Percentiles rank a stretch among this genome's conserved stretches.
Conservation (phyloP, 106 monocot genomes). For the Phalaenopsis aphrodite region DNA sequence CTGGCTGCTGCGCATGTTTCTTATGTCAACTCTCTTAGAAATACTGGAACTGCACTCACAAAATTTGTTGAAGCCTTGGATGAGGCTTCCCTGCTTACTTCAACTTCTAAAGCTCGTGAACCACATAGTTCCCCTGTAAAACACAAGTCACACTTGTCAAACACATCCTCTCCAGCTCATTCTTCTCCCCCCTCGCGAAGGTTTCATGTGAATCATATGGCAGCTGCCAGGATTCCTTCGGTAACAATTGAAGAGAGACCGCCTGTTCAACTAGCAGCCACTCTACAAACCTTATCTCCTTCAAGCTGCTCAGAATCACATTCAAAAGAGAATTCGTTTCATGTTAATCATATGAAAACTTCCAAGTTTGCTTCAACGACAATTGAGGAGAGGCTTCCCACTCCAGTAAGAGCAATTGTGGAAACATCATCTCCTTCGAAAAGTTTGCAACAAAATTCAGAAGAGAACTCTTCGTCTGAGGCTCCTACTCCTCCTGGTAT, state of each 20-base stretch:
- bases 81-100: conserved; percentile 60
- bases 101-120: conserved; percentile 62
- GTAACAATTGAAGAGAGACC: conserved; percentile 54
- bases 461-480: conserved; percentile 34
- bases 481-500: conserved; percentile 28
- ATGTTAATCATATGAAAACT: conserved; percentile 75
- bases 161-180: conserved; percentile 47
- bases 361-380: conserved; percentile 25
- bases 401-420: conserved; percentile 33
- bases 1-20: conserved; percentile 67
- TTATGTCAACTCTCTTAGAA: conserved; percentile 78
- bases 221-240: conserved; percentile 33
- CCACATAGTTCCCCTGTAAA: conserved; percentile 18
- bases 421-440: conserved; percentile 14
- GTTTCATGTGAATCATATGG: conserved; percentile 83
- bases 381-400: conserved; percentile 47
- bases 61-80: conserved; percentile 43
- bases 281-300: conserved; percentile 25
- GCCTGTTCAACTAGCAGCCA: conserved; percentile 32
- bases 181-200: conserved; percentile 35
- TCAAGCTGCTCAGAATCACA: not conserved
- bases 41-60: conserved; percentile 63
- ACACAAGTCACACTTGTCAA: conserved; percentile 28
- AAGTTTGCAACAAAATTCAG: conserved; percentile 13
- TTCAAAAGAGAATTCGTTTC: conserved; percentile 17